Conservation (phyloP, 345 rosid genomes). For the Sapria himalayana region DNA sequence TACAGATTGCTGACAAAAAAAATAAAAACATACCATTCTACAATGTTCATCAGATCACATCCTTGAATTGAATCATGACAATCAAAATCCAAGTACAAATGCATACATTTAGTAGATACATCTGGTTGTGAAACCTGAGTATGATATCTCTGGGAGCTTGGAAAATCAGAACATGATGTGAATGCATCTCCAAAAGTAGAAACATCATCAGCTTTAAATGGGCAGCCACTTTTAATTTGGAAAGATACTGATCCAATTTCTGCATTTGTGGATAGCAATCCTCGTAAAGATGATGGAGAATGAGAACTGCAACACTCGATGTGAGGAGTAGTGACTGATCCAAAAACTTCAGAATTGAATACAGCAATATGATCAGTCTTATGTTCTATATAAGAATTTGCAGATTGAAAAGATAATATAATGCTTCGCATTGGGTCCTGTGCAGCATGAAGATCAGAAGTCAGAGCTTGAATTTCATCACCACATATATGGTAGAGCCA, state of each 20-base stretch:
- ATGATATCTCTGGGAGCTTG: too few species aligned
- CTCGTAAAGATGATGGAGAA: slow-evolving; percentile 21
- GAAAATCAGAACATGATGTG: too few species aligned
- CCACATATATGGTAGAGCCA: slow-evolving; percentile 15
- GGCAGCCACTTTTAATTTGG: slow-evolving; percentile 18
- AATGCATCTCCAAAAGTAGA: slow-evolving; percentile 24
- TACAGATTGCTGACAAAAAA: too few species aligned
- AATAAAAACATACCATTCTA: too few species aligned
- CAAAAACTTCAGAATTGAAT: slow-evolving; percentile 24
- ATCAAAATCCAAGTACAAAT: too few species aligned
- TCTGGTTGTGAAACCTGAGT: too few species aligned
- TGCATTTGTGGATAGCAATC: slow-evolving; percentile 20
- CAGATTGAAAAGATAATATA: slow-evolving; percentile 17
- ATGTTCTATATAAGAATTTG: slow-evolving; percentile 17
- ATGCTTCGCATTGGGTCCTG: slow-evolving; percentile 13
- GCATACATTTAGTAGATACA: too few species aligned
- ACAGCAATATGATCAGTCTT: slow-evolving; percentile 10
- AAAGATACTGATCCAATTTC: slow-evolving; percentile 19
- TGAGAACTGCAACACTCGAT: slow-evolving; percentile 10
- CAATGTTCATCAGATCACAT: too few species aligned
- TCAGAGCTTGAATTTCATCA: slow-evolving; percentile 24
- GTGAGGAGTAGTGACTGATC: slow-evolving; percentile 11
- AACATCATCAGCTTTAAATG: slow-evolving; percentile 20
- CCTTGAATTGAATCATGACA: too few species aligned
- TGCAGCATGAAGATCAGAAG: slow-evolving; percentile 14